phyloP scores from a whole-genome alignment of 2,329 filamentous ascomycete species.

The Penicillium sp. region DNA sequence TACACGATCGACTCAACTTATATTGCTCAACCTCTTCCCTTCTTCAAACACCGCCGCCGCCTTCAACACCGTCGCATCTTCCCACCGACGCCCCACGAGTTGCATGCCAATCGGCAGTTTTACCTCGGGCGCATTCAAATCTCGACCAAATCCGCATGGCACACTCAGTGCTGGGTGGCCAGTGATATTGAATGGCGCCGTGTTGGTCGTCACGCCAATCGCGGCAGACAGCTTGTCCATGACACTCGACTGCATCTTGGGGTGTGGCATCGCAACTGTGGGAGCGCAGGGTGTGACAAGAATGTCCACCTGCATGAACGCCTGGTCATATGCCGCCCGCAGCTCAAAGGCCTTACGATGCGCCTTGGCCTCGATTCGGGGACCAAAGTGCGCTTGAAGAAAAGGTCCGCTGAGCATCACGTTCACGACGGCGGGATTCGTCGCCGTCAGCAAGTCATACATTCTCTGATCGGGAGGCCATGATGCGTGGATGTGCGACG shows the following conservation, averaged over 20 bases:
- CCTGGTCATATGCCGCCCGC: constrained; percentile 53
- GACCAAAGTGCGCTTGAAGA: constrained; percentile 31
- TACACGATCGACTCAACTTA: no score
- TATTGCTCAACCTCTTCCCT: not conserved
- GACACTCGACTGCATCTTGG: constrained; percentile 32
- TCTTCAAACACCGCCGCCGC: constrained; percentile 35
- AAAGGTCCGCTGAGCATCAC: constrained; percentile 47
- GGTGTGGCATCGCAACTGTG: constrained; percentile 50
- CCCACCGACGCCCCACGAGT: constrained; percentile 51
- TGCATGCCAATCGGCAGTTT: constrained; percentile 60
- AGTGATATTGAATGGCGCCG: constrained; percentile 55
- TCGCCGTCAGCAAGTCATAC: constrained; percentile 49
- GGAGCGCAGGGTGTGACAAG: constrained; percentile 55
- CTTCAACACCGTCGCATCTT: constrained; percentile 31
- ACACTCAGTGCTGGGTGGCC: constrained; percentile 57
- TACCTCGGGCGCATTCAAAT: constrained; percentile 2
- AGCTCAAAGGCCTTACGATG: constrained; percentile 53
- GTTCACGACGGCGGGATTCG: constrained; percentile 53
- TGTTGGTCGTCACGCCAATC: constrained; percentile 52
- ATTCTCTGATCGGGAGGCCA: constrained; percentile 46
- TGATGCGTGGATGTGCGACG: constrained; percentile 34
- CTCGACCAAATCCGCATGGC: constrained; percentile 41
- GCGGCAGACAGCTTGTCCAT: constrained; percentile 49
- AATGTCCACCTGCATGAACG: constrained; percentile 51
- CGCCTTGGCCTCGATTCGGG: constrained; percentile 49